phyloP scores from a whole-genome alignment of 2,329 filamentous ascomycete genomes.

The Colletotrichum lini region DNA sequence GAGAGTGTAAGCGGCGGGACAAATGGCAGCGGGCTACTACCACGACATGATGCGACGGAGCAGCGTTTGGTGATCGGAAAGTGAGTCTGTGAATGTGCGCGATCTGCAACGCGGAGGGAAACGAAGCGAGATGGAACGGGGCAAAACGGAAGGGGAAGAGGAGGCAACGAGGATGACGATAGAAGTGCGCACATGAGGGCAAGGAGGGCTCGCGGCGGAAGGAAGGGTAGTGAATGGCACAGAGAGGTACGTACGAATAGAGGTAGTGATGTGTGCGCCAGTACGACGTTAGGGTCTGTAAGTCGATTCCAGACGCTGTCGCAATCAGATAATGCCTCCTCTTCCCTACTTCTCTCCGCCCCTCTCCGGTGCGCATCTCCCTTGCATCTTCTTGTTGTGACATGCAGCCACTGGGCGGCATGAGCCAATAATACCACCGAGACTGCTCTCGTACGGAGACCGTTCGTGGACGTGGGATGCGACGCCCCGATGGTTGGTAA shows the following conservation, averaged over 20 bases:
- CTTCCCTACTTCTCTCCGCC: slow-evolving; percentile 35
- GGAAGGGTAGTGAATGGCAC: slow-evolving; percentile 26
- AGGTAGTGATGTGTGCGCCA: slow-evolving; percentile 6
- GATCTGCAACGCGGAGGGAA: not conserved
- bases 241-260: not conserved
- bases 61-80: slow-evolving; percentile 2
- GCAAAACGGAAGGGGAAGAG: slow-evolving; percentile 7
- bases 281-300: slow-evolving; percentile 24
- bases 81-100: slow-evolving; percentile 1
- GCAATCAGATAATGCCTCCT: slow-evolving; percentile 32
- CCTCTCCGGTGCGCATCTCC: slow-evolving; percentile 32
- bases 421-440: slow-evolving; percentile 38
- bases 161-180: slow-evolving; percentile 40
- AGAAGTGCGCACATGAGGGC: slow-evolving; percentile 34
- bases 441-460: slow-evolving; percentile 24
- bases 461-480: slow-evolving; percentile 28
- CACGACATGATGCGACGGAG: slow-evolving; percentile 28
- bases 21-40: slow-evolving; percentile 20
- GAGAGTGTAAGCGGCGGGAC: slow-evolving; percentile 1
- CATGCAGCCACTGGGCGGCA: slow-evolving; percentile 35
- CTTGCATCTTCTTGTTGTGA: slow-evolving; percentile 36
- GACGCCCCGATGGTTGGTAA: slow-evolving; percentile 27
- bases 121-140: slow-evolving; percentile 3
- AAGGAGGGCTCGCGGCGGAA: slow-evolving; percentile 21
- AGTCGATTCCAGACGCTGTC: slow-evolving; percentile 18